Evolutionary conservation across 2,329 filamentous ascomycete species (phyloP).

Genomic region (Alternaria incomplexa): DNA sequence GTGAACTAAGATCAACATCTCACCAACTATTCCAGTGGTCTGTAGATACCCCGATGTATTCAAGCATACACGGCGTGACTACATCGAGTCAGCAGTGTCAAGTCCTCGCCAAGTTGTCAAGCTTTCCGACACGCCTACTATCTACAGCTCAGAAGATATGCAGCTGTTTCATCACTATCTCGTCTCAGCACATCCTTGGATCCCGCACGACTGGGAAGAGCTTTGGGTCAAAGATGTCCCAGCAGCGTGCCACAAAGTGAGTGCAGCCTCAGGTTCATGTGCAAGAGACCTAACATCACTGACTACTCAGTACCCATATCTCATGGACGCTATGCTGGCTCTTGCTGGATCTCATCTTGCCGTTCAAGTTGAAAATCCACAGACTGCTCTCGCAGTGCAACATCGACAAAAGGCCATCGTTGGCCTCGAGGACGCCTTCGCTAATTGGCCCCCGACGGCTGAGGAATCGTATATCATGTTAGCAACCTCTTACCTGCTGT

Average conservation of each 20-base stretch:
- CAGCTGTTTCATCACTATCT: constrained; percentile 62
- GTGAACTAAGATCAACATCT: not conserved
- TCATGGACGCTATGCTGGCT: constrained; percentile 34
- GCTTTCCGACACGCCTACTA: constrained; percentile 20
- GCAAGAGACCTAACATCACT: not conserved
- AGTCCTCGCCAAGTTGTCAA: constrained; percentile 18
- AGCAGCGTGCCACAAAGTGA: constrained; percentile 21
- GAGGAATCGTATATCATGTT: constrained; percentile 34
- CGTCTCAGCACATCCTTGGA: constrained; percentile 47
- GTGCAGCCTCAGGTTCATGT: not conserved
- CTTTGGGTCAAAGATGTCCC: constrained; percentile 28
- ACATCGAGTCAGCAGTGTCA: constrained; percentile 11
- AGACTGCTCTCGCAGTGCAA: constrained; percentile 8
- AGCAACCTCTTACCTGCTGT: constrained; percentile 28
- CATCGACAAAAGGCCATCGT: constrained; percentile 32
- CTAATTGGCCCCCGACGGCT: constrained; percentile 25
- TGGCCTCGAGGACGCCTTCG: constrained; percentile 28
- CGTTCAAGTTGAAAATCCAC: constrained; percentile 17
- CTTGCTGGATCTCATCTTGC: constrained; percentile 32
- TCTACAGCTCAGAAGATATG: constrained; percentile 55
- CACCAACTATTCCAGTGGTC: constrained; percentile 6
- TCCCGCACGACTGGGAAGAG: constrained; percentile 17
- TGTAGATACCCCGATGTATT: constrained; percentile 43
- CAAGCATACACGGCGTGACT: constrained; percentile 21
- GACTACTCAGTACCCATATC: constrained; percentile 25